phyloP scores from a whole-genome alignment of 1,139 yeast genomes.

The Yamadazyma triangularis region DNA sequence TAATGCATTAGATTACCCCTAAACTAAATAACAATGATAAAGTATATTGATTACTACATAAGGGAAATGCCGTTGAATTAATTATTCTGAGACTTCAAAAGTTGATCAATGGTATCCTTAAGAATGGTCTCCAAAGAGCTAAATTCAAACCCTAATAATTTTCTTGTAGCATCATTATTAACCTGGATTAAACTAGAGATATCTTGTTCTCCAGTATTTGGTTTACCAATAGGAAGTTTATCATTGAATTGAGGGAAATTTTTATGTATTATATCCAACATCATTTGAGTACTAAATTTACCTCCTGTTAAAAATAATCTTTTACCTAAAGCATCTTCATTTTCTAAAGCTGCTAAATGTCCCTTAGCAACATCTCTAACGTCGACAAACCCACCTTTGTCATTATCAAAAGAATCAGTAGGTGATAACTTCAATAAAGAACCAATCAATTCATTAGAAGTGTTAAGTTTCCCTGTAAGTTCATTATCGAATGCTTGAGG shows the following conservation, averaged over 20 bases:
- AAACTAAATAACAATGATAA: no score
- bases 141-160: slow-evolving; percentile 25
- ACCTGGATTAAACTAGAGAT: slow-evolving; percentile 16
- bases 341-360: slow-evolving; percentile 28
- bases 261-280: slow-evolving; percentile 27
- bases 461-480: slow-evolving; percentile 27
- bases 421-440: slow-evolving; percentile 19
- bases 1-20: no score
- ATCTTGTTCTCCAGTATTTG: slow-evolving; percentile 19
- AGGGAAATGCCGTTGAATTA: no score
- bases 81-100: no score
- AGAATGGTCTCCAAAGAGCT: slow-evolving; percentile 27
- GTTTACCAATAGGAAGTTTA: slow-evolving; percentile 23
- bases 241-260: slow-evolving; percentile 22
- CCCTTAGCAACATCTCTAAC: slow-evolving; percentile 39
- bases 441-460: slow-evolving; percentile 30
- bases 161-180: slow-evolving; percentile 21
- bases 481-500: slow-evolving; percentile 33
- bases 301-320: slow-evolving; percentile 26
- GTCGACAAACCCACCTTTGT: slow-evolving; percentile 33
- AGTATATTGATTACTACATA: no score
- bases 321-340: slow-evolving; percentile 19
- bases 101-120: slow-evolving; percentile 40
- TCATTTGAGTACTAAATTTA: slow-evolving; percentile 26
- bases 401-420: slow-evolving; percentile 17